Percentiles rank a stretch among this genome's conserved stretches.
These are phyloP conservation scores for Lactifluus rugatus DNA, from an alignment of 768 basidiomycete species.

Conservation along the genomic window DNA sequence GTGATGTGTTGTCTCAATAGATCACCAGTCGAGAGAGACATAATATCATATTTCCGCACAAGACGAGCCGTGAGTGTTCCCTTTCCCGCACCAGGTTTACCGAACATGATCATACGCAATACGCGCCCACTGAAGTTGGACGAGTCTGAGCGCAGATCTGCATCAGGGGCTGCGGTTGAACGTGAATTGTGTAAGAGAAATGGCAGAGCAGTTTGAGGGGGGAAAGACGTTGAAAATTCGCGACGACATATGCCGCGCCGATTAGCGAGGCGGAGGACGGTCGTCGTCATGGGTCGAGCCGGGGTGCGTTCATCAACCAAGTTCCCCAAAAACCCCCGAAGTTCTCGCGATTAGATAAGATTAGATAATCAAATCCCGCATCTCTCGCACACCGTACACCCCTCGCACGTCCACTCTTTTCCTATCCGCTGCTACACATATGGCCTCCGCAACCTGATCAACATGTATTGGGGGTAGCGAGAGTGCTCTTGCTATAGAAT, in stretches of 20 bases:
- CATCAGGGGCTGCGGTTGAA: slow-evolving; percentile 11
- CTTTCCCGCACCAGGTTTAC: slow-evolving; percentile 78
- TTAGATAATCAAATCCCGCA: slow-evolving; percentile 53
- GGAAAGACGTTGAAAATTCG: slow-evolving; percentile 26
- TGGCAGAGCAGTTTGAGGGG: slow-evolving; percentile 36
- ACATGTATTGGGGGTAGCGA: slow-evolving; percentile 90
- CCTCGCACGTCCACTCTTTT: slow-evolving; percentile 41
- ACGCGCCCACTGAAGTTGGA: slow-evolving; percentile 20
- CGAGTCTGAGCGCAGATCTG: slow-evolving; percentile 5
- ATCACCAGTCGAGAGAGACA: slow-evolving; percentile 76
- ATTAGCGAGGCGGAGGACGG: slow-evolving; percentile 7
- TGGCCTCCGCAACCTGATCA: slow-evolving; percentile 85
- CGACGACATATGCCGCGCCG: slow-evolving; percentile 22
- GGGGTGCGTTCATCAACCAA: neutral
- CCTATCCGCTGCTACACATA: slow-evolving; percentile 52
- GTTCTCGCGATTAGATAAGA: slow-evolving; percentile 20
- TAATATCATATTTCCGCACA: slow-evolving; percentile 70
- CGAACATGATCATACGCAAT: slow-evolving; percentile 65
- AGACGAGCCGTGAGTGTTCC: slow-evolving; percentile 73
- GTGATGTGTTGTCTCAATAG: slow-evolving; percentile 76
- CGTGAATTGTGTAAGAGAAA: slow-evolving; percentile 28
- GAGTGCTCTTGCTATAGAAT: slow-evolving; percentile 68
- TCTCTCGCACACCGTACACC: slow-evolving; percentile 57
- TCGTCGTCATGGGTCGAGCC: slow-evolving; percentile 11
- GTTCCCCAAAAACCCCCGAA: neutral